phyloP scores from a whole-genome alignment of 441 rosid genomes.

The Eutrema salsugineum region DNA sequence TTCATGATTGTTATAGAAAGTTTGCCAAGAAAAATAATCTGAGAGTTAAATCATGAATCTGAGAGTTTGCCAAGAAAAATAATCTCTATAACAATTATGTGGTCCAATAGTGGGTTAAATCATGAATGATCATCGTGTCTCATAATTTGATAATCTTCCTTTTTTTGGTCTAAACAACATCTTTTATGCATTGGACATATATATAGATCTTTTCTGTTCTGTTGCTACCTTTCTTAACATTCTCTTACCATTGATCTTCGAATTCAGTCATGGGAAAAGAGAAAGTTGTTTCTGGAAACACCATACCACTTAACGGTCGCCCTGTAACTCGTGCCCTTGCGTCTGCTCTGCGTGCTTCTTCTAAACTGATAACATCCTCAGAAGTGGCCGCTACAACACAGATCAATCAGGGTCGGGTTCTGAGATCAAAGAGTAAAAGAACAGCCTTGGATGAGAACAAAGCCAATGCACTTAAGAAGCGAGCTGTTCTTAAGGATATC shows the following conservation, averaged over 20 bases:
- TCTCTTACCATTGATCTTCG: background rate
- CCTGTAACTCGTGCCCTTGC: conserved; percentile 63
- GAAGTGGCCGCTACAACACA: conserved; percentile 35
- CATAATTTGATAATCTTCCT: background rate
- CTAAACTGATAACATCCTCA: conserved; percentile 34
- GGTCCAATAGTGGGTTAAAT: background rate
- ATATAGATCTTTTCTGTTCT: background rate
- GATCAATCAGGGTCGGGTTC: conserved; percentile 31
- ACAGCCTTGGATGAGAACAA: conserved; percentile 46
- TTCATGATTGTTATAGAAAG: too few relatives aligned
- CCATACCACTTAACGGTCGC: conserved; percentile 40
- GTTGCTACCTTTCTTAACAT: background rate
- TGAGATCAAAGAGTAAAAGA: conserved; percentile 40
- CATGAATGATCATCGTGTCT: background rate
- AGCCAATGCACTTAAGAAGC: conserved; percentile 40
- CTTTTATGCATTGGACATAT: background rate
- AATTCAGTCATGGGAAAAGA: conserved; percentile 48
- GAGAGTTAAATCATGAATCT: background rate
- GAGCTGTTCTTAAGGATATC: conserved; percentile 67
- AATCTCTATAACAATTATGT: background rate
- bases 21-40: background rate
- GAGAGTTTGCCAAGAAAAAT: background rate
- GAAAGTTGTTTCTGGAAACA: conserved; percentile 31
- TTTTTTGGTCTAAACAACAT: conserved; percentile 6
- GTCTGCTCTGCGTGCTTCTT: conserved; percentile 42